Conservation (phyloP, 371 early-diverging fungal species). For the Funneliformis caledonium region DNA sequence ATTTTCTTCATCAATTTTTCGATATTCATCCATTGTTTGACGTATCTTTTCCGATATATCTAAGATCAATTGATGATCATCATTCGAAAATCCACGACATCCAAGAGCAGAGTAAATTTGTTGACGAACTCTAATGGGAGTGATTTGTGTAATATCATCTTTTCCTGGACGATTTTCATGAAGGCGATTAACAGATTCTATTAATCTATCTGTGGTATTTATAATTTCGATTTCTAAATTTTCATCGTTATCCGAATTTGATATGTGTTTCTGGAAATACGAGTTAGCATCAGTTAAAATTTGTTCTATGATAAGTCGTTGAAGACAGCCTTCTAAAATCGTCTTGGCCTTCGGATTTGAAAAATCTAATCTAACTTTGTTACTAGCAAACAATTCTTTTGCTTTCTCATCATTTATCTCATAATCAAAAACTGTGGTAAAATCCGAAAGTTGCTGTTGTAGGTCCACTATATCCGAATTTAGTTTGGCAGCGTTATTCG, state of each 20-base stretch:
- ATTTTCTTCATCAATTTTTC: background rate
- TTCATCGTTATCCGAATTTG: background rate
- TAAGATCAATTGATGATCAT: background rate
- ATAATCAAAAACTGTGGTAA: slow-evolving; percentile 7
- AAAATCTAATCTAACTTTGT: background rate
- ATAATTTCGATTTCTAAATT: background rate
- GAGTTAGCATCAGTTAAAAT: background rate
- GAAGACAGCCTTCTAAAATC: background rate
- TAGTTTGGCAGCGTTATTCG: slow-evolving; percentile 14
- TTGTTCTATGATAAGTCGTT: background rate
- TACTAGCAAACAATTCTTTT: background rate
- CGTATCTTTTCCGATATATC: background rate
- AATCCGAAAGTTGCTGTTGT: background rate
- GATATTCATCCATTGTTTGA: background rate
- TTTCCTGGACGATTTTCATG: background rate
- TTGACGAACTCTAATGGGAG: slow-evolving; percentile 32
- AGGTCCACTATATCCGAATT: slow-evolving; percentile 2
- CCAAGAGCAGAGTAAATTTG: slow-evolving; percentile 21
- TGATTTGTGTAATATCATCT: slow-evolving; percentile 4
- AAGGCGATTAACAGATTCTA: background rate
- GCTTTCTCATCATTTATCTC: background rate
- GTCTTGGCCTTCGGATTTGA: background rate
- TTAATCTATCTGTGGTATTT: background rate
- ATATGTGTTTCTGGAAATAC: background rate
- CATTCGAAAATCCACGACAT: slow-evolving; percentile 3